phyloP scores from a whole-genome alignment of 805 yeast genomes.

The Brettanomyces anomalus region DNA sequence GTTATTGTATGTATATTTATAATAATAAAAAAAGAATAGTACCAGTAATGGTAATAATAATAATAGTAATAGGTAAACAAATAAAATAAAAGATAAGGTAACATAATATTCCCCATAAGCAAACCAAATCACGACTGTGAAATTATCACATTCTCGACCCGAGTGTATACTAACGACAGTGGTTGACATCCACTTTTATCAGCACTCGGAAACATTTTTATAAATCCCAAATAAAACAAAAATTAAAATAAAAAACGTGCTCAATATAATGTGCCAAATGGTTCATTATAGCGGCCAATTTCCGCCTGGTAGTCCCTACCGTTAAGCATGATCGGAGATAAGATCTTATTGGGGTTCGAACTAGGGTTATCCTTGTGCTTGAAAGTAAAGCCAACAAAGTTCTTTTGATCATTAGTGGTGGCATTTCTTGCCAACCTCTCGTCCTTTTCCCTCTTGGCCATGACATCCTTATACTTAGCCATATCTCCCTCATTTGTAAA shows the following conservation, averaged over 20 bases:
- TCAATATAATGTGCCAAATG: constrained; percentile 28
- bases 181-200: no score
- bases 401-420: constrained; percentile 50
- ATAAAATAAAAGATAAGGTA: no score
- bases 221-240: not conserved
- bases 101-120: no score
- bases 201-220: no score
- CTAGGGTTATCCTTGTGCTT: constrained; percentile 67
- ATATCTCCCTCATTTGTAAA: constrained; percentile 93
- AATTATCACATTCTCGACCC: no score
- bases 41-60: no score
- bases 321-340: constrained; percentile 24
- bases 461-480: constrained; percentile 96
- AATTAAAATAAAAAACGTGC: not conserved
- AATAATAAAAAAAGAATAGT: no score
- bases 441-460: constrained; percentile 81
- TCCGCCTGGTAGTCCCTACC: constrained; percentile 11
- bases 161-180: no score
- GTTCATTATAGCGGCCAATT: constrained; percentile 20
- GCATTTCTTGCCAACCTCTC: constrained; percentile 69
- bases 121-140: no score
- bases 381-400: constrained; percentile 92
- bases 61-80: no score
- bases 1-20: no score
- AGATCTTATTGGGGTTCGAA: constrained; percentile 30